Evolutionary conservation across 202 grass and related monocot genomes (phyloP), one percentile per base, ranked within the genome.

Genomic region (Zizania palustris): DNA sequence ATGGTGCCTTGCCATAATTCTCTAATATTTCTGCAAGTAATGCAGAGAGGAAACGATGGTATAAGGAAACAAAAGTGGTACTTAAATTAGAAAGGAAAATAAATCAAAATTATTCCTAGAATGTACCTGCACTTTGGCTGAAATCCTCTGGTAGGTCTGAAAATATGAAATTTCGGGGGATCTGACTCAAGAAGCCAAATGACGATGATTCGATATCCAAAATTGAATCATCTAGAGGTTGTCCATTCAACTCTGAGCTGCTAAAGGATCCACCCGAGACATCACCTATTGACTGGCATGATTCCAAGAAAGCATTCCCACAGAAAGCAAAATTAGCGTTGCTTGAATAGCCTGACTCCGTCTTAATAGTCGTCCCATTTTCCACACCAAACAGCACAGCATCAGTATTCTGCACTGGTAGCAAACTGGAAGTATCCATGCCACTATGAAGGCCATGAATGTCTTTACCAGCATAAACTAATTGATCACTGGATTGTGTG

Each of bases 121-220:
- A 82, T 40, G 56, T 80, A 99, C 96, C 91, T 83, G 89, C 53
- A 64, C 84, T 92, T 63, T 99, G 89, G 59, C 74, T 92, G 64
- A 99, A 99, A 57, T 94, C 91, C 66, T 92, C 89, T 62, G 81
- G 74, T 73, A 99, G 86, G 79, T 99, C 91, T 57, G 96, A 83
- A 73, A 95, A 99, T 45, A 90, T 92, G 61, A 95, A 99, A 89
- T 85, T 99, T 46, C 66, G 87, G 50, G 96, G 85, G 77, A 98
- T 87, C 78, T 95, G 91, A 71, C 76, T 87, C 65, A 96, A 86
- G 79, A 93, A 93, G 75, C 85, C 85, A 85, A 92, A 92, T 11
- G 92, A 83, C 43, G 77, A 81, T 41, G 86, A 85, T 73, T 97
- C 94, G 15, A 95, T 89, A 72, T 98, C 96, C 78, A 90, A 45